Evolutionary conservation across 139 green algal genomes (phyloP).

Genomic region (Micromonas pusilla): DNA sequence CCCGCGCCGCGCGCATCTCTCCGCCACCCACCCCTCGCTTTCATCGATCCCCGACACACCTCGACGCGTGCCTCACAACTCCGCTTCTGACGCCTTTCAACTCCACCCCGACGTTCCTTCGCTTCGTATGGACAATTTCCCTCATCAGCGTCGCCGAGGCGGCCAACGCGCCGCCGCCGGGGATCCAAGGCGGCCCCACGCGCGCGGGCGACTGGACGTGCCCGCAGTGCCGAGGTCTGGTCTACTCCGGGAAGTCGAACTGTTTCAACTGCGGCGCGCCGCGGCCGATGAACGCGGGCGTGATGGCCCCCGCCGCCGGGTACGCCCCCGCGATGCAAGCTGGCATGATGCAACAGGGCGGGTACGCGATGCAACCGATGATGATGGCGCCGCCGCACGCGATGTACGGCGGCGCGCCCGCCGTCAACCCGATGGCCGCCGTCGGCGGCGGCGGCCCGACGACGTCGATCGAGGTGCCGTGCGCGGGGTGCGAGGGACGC

Average conservation of each 20-base stretch:
- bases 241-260: neutral
- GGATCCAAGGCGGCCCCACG: no score
- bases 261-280: neutral
- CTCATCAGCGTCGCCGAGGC: no score
- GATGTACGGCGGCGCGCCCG: neutral
- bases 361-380: neutral
- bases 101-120: no score
- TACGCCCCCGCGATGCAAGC: neutral
- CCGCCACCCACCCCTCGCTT: no score
- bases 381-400: neutral
- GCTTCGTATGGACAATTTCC: no score
- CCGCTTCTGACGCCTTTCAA: no score
- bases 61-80: no score
- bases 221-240: neutral
- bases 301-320: neutral
- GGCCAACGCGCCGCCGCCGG: no score
- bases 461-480: slow-evolving; percentile 9
- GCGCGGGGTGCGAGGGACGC: neutral
- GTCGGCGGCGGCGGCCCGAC: neutral
- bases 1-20: no score
- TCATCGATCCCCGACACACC: no score
- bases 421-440: neutral
- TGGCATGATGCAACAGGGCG: neutral
- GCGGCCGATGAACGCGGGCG: neutral
- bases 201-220: neutral